phyloP scores from a whole-genome alignment of 2,329 filamentous ascomycete species.

The Thelonectria olida region DNA sequence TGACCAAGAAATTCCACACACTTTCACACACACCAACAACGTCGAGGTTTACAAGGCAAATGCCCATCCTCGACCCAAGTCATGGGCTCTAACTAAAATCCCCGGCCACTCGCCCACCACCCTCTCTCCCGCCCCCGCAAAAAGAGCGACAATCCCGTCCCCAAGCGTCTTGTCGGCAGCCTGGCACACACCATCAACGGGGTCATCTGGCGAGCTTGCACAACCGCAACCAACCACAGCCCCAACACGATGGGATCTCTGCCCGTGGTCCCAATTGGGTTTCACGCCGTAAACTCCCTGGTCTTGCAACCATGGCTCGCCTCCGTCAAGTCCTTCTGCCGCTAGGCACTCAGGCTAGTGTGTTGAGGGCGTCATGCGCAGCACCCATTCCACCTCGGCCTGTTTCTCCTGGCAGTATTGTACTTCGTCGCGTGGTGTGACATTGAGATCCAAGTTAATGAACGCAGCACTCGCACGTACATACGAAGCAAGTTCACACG shows the following conservation, averaged over 20 bases:
- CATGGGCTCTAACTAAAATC: conserved; percentile 11
- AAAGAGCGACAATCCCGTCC: conserved; percentile 1
- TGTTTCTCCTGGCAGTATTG: conserved; percentile 7
- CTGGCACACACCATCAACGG: background rate
- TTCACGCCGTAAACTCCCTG: background rate
- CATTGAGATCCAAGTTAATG: conserved; percentile 18
- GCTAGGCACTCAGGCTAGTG: conserved; percentile 9
- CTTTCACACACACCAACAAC: background rate
- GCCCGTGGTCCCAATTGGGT: background rate
- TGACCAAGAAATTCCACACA: conserved; percentile 1
- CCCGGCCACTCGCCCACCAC: background rate
- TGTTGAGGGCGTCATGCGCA: conserved; percentile 17
- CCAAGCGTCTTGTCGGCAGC: conserved; percentile 6
- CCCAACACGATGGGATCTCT: background rate
- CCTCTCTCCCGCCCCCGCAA: conserved; percentile 1
- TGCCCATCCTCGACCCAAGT: background rate
- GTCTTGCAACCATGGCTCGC: too few relatives aligned
- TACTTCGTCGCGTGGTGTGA: conserved; percentile 32
- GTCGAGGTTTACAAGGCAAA: background rate
- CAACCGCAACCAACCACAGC: background rate
- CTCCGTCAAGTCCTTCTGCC: conserved; percentile 3
- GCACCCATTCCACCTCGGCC: conserved; percentile 8
- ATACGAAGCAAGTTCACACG: too few relatives aligned
- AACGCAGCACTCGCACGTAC: background rate
- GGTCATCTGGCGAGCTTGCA: conserved; percentile 13